Evolutionary conservation across 176 grass and related monocot species (phyloP).

Genomic region (Ampelocalamus luodianensis): DNA sequence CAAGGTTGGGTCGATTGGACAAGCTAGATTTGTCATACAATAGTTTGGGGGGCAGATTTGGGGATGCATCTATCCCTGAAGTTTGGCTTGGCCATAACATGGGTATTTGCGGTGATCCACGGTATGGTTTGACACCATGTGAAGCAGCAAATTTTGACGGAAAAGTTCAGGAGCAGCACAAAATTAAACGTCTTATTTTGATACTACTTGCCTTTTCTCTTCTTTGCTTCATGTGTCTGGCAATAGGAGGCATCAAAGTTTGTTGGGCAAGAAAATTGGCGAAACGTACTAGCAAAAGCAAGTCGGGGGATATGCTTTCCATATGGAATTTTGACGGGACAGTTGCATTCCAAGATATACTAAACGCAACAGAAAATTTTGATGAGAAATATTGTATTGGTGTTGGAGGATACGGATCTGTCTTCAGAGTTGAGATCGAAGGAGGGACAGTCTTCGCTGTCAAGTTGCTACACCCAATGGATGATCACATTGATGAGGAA

Average conservation of each 20-base stretch:
- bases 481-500: background rate
- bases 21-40: background rate
- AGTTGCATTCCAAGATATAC: conserved; percentile 22
- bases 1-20: fast-evolving
- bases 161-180: too few species aligned
- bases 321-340: conserved; percentile 34
- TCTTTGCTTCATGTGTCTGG: background rate
- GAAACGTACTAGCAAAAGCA: background rate
- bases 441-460: background rate
- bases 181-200: too few species aligned
- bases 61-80: too few species aligned
- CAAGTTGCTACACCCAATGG: conserved; percentile 31
- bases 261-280: background rate
- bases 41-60: background rate
- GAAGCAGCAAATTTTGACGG: background rate
- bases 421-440: conserved; percentile 29
- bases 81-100: background rate
- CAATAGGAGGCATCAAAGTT: background rate
- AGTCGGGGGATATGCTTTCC: background rate
- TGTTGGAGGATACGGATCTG: background rate
- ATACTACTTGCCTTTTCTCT: background rate
- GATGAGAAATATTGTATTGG: conserved; percentile 47
- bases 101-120: background rate
- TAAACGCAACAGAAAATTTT: conserved; percentile 42
- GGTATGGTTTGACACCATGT: background rate